A percentile compares a stretch with the other conserved stretches of the same genome.
phyloP scores from a whole-genome alignment of 1,284 basidiomycete species.

The Rhodotorula glutinis region DNA sequence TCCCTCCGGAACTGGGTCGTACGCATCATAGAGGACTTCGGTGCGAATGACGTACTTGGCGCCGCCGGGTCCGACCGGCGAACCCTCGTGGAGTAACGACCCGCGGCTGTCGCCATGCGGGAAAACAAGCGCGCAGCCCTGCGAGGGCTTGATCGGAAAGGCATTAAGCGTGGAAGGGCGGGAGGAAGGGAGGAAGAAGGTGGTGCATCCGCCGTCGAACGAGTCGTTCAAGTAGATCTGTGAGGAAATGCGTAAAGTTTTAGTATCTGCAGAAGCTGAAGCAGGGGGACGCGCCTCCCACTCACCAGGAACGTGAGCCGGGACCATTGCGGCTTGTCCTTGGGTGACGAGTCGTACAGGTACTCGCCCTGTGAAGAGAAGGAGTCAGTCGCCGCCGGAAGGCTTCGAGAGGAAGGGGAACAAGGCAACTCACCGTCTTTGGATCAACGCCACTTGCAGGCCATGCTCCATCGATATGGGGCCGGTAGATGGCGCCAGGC shows the following conservation, averaged over 20 bases:
- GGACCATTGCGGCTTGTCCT: constrained; percentile 48
- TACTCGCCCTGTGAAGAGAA: constrained; percentile 49
- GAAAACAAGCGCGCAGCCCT: constrained; percentile 57
- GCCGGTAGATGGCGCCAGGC: constrained; percentile 32
- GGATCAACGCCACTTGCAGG: constrained; percentile 55
- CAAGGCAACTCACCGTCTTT: constrained; percentile 43
- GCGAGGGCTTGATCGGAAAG: constrained; percentile 54
- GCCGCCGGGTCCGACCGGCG: constrained; percentile 47
- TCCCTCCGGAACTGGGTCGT: neutral
- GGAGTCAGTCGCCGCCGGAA: too few relatives aligned
- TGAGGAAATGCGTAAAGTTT: neutral
- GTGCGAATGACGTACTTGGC: constrained; percentile 53
- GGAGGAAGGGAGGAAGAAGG: constrained; percentile 56
- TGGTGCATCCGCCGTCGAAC: constrained; percentile 56
- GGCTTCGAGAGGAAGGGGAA: neutral
- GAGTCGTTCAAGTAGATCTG: constrained; percentile 57
- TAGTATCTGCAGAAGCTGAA: too few relatives aligned
- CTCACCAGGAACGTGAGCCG: constrained; percentile 55
- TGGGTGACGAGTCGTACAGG: constrained; percentile 56
- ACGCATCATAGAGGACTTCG: constrained; percentile 39
- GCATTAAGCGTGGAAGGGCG: constrained; percentile 53
- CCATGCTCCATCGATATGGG: constrained; percentile 60
- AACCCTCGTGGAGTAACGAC: constrained; percentile 42
- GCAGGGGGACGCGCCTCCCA: neutral
- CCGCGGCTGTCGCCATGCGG: constrained; percentile 50